Conservation (phyloP, 176 grass and related monocot genomes). For the Triticum dicoccoides region DNA sequence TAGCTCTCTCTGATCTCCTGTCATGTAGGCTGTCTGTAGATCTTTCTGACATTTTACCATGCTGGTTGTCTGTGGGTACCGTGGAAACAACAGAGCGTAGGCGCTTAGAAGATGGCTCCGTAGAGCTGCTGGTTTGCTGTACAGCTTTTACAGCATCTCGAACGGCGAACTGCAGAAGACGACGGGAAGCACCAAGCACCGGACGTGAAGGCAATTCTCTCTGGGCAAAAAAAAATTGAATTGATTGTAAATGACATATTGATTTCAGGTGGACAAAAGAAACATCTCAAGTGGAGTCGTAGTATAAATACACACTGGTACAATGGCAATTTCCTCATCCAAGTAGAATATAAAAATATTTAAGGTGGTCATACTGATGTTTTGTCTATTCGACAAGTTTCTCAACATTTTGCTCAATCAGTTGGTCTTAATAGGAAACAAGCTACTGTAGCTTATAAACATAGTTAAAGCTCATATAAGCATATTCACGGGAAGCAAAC, state of each 20-base stretch:
- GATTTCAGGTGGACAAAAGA: constrained; percentile 15
- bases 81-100: constrained; percentile 77
- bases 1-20: constrained; percentile 13
- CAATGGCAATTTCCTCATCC: background rate
- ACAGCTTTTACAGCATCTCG: constrained; percentile 90
- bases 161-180: constrained; percentile 92
- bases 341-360: constrained; percentile 23
- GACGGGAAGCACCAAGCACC: constrained; percentile 58
- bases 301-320: background rate
- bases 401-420: background rate
- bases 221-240: constrained; percentile 42
- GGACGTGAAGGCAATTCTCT: constrained; percentile 45
- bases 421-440: constrained; percentile 14
- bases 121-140: constrained; percentile 45
- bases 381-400: background rate
- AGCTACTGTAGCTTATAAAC: background rate
- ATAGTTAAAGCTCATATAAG: background rate
- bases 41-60: constrained; percentile 37
- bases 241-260: constrained; percentile 16
- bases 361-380: background rate
- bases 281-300: background rate
- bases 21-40: constrained; percentile 9
- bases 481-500: constrained; percentile 21
- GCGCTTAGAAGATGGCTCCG: constrained; percentile 65
- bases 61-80: constrained; percentile 40